These are phyloP conservation scores for Phialophora verrucosa DNA, from an alignment of 2,329 filamentous ascomycete species.

Conservation along the genomic window DNA sequence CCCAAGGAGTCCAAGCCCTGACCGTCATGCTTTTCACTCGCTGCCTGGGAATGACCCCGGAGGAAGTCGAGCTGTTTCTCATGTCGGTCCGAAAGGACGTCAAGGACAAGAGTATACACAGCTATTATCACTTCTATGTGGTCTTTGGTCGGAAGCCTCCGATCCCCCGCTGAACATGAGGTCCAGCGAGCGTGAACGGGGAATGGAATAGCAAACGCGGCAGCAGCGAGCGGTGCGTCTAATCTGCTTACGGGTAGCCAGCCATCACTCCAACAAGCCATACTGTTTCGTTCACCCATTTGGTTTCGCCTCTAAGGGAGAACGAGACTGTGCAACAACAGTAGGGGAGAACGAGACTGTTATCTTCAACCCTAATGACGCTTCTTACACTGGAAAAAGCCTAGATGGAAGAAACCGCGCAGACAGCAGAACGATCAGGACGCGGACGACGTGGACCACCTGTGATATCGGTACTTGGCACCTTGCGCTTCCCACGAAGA, in stretches of 20 bases:
- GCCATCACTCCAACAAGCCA: neutral
- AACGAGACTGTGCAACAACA: neutral
- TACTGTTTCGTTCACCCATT: neutral
- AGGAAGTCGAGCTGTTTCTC: conserved; percentile 34
- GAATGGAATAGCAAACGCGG: neutral
- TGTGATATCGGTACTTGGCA: neutral
- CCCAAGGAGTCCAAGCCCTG: conserved; percentile 43
- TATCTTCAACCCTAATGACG: too few relatives aligned
- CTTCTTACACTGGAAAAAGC: too few relatives aligned
- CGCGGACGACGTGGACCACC: neutral
- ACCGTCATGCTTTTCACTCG: conserved; percentile 43
- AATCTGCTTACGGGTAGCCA: neutral
- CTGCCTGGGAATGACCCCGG: conserved; percentile 37
- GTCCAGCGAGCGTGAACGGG: neutral
- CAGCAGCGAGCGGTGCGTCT: too few relatives aligned
- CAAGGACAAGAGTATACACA: conserved; percentile 26
- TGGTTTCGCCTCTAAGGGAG: neutral
- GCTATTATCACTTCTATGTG: conserved; percentile 28
- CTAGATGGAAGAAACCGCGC: too few relatives aligned
- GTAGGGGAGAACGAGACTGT: neutral
- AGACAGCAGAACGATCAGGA: too few relatives aligned
- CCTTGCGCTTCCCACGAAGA: neutral
- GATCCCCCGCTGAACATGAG: neutral
- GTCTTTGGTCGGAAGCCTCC: conserved; percentile 28
- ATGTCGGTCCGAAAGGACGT: conserved; percentile 29